Conservation (phyloP, 1,284 basidiomycete species). For the Anthracocystis setariae region DNA sequence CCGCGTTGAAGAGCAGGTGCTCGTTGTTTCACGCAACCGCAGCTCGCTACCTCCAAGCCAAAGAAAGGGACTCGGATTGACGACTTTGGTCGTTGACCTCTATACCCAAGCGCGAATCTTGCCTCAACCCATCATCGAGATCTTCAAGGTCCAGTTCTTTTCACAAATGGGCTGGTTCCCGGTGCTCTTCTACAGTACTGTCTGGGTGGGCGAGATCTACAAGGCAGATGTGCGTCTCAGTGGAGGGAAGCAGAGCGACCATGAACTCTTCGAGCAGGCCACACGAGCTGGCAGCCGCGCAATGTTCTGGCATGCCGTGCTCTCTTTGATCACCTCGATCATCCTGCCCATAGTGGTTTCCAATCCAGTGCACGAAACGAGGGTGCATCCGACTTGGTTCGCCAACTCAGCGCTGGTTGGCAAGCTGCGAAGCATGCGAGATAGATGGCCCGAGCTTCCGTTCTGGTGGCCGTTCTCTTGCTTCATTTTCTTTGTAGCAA, state of each 20-base stretch:
- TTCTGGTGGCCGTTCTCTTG: conserved; percentile 58
- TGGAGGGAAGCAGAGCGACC: conserved; percentile 35
- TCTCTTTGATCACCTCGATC: conserved; percentile 78
- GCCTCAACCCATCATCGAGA: conserved; percentile 49
- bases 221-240: conserved; percentile 38
- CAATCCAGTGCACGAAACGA: conserved; percentile 31
- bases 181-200: conserved; percentile 57
- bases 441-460: conserved; percentile 38
- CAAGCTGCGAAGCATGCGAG: conserved; percentile 19
- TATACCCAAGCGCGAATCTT: conserved; percentile 32
- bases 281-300: conserved; percentile 85
- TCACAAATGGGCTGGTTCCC: conserved; percentile 65
- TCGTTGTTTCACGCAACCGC: conserved; percentile 5
- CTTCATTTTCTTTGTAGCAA: conserved; percentile 50
- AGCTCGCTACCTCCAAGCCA: conserved; percentile 5
- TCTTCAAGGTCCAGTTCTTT: conserved; percentile 62
- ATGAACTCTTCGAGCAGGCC: conserved; percentile 71
- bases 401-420: conserved; percentile 10
- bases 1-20: conserved; percentile 48
- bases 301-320: conserved; percentile 79
- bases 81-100: conserved; percentile 30
- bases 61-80: conserved; percentile 4
- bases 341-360: conserved; percentile 78
- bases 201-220: conserved; percentile 63
- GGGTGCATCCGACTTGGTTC: conserved; percentile 13